Percentiles rank a stretch among this genome's conserved stretches.
phyloP scores from a whole-genome alignment of 1,284 basidiomycete genomes.

The Malassezia equina region DNA sequence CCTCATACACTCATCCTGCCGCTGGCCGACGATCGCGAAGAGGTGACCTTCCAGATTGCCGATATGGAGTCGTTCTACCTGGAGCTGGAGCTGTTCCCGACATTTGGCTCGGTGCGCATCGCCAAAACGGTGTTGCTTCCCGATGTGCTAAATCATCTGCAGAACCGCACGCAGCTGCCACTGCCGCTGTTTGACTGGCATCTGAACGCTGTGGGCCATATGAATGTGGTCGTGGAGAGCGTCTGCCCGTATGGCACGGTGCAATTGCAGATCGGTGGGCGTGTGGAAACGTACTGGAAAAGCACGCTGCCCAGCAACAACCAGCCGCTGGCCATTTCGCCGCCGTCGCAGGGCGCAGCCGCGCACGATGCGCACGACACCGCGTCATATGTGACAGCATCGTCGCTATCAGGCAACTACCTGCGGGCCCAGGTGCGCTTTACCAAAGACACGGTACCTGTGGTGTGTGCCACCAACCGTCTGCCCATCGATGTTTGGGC shows the following conservation, averaged over 20 bases:
- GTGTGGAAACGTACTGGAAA: conserved; percentile 51
- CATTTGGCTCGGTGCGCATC: conserved; percentile 95
- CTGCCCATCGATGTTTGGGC: conserved; percentile 66
- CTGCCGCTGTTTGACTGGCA: conserved; percentile 79
- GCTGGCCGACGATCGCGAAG: conserved; percentile 66
- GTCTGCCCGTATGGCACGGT: conserved; percentile 85
- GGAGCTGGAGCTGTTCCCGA: conserved; percentile 92
- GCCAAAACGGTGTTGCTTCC: conserved; percentile 82
- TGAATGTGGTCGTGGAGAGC: conserved; percentile 77
- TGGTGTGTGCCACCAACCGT: conserved; percentile 63
- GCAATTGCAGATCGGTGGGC: conserved; percentile 87
- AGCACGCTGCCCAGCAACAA: conserved; percentile 36
- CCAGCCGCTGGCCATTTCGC: conserved; percentile 3
- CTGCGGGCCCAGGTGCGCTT: conserved; percentile 79
- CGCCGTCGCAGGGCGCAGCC: conserved; percentile 17
- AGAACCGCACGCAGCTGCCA: conserved; percentile 36
- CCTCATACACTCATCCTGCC: conserved; percentile 59
- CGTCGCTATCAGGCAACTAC: conserved; percentile 78
- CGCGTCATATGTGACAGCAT: conserved; percentile 59
- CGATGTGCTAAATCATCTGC: conserved; percentile 56
- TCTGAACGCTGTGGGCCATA: conserved; percentile 87
- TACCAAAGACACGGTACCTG: conserved; percentile 76
- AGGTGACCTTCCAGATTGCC: conserved; percentile 80
- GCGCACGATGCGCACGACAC: conserved; percentile 11
- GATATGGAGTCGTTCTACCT: conserved; percentile 65